Evolutionary conservation across 345 rosid genomes (phyloP).

Genomic region (Carallia pectinifolia): DNA sequence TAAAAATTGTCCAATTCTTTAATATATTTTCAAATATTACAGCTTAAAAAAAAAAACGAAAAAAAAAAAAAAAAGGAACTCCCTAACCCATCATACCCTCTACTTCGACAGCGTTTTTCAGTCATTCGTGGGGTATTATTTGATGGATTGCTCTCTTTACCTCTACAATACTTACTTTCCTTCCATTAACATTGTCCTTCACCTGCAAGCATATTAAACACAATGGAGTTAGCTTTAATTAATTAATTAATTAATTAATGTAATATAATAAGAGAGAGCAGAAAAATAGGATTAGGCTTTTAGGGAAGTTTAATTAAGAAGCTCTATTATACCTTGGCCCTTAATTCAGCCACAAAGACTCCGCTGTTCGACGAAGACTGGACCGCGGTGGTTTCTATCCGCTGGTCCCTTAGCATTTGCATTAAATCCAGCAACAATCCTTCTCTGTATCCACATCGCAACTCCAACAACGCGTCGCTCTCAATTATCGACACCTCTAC

Average conservation of each 20-base stretch:
- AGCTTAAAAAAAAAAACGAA: not conserved
- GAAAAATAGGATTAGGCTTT: not conserved
- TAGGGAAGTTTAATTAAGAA: no score
- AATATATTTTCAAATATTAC: no score
- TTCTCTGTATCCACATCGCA: slow-evolving; percentile 68
- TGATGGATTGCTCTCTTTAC: slow-evolving; percentile 76
- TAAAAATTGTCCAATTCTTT: no score
- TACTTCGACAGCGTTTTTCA: not conserved
- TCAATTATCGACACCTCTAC: slow-evolving; percentile 96
- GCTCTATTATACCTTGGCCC: slow-evolving; percentile 60
- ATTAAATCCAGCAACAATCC: slow-evolving; percentile 80
- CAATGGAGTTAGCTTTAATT: not conserved
- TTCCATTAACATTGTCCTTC: slow-evolving; percentile 58
- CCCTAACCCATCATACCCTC: no score
- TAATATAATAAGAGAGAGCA: not conserved
- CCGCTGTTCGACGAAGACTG: slow-evolving; percentile 58
- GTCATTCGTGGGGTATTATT: slow-evolving; percentile 42
- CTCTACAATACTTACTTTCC: slow-evolving; percentile 76
- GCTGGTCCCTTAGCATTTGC: slow-evolving; percentile 62
- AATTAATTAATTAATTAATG: no score
- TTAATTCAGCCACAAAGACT: slow-evolving; percentile 64
- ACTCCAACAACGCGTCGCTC: slow-evolving; percentile 74
- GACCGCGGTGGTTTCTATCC: slow-evolving; percentile 70
- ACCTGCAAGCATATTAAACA: slow-evolving; percentile 38
- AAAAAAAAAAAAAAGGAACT: not conserved